Evolutionary conservation across 768 basidiomycete genomes (phyloP).

Genomic region (Boletus speciosus): DNA sequence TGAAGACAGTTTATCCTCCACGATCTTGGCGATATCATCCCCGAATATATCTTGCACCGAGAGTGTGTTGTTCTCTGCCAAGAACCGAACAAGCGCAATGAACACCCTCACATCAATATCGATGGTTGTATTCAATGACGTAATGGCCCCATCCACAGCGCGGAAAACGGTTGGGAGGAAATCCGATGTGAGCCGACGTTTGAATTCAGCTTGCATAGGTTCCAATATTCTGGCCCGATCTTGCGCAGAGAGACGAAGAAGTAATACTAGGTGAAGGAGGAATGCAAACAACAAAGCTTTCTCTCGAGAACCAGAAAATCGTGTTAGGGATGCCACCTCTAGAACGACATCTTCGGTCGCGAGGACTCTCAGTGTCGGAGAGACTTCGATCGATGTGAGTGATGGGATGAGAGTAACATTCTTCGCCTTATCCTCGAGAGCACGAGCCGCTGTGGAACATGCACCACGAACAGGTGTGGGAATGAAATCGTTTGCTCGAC

Average conservation of each 20-base stretch:
- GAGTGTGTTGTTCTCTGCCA: slow-evolving; percentile 23
- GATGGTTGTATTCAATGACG: slow-evolving; percentile 23
- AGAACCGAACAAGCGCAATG: slow-evolving; percentile 39
- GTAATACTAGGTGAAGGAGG: slow-evolving; percentile 37
- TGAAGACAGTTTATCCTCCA: slow-evolving; percentile 22
- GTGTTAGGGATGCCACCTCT: slow-evolving; percentile 6
- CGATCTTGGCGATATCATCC: slow-evolving; percentile 16
- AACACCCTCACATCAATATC: slow-evolving; percentile 58
- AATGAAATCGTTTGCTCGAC: slow-evolving; percentile 11
- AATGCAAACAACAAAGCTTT: slow-evolving; percentile 34
- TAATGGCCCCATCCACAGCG: slow-evolving; percentile 25
- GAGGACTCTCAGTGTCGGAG: not conserved
- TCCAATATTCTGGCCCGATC: slow-evolving; percentile 38
- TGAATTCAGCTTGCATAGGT: slow-evolving; percentile 29
- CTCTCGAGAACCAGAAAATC: slow-evolving; percentile 3
- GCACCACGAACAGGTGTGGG: slow-evolving; percentile 7
- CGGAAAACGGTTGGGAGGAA: slow-evolving; percentile 44
- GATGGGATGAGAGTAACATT: not conserved
- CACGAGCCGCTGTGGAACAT: slow-evolving; percentile 3
- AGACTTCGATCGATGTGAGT: not conserved
- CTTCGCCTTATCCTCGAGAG: slow-evolving; percentile 5
- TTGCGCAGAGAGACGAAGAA: slow-evolving; percentile 35
- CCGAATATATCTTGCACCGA: slow-evolving; percentile 31
- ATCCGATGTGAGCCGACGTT: slow-evolving; percentile 25
- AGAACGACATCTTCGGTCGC: slow-evolving; percentile 5